phyloP scores from a whole-genome alignment of 2,329 filamentous ascomycete species.

The Sordariomycetes sp. region DNA sequence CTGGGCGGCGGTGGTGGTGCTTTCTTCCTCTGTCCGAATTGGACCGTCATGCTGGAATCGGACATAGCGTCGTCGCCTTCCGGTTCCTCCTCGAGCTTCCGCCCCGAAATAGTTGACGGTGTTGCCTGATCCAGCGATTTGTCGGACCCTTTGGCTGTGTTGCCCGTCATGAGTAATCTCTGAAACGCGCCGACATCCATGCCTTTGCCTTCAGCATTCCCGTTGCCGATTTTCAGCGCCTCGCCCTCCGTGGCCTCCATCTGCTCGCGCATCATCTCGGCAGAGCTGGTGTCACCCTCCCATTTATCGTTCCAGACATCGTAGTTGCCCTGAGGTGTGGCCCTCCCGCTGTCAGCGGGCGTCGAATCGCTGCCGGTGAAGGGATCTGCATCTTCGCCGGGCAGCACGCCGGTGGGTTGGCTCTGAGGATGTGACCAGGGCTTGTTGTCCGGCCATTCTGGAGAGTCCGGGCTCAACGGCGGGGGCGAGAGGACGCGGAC shows the following conservation, averaged over 20 bases:
- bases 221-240: constrained; percentile 20
- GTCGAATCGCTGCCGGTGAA: constrained; percentile 9
- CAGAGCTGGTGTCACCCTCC: too few relatives aligned
- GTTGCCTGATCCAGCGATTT: constrained; percentile 1
- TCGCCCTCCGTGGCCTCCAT: constrained; percentile 18
- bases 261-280: too few relatives aligned
- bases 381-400: constrained; percentile 7
- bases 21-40: constrained; percentile 32
- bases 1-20: constrained; percentile 62
- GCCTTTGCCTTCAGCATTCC: too few relatives aligned
- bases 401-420: not conserved
- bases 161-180: constrained; percentile 66
- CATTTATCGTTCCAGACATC: too few relatives aligned
- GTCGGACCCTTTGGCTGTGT: constrained; percentile 26
- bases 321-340: not conserved
- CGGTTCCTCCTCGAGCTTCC: constrained; percentile 6
- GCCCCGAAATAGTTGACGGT: not conserved
- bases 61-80: constrained; percentile 14
- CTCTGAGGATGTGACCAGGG: not conserved
- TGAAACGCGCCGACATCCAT: constrained; percentile 75
- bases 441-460: constrained; percentile 19
- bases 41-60: constrained; percentile 17
- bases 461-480: constrained; percentile 47
- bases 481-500: constrained; percentile 59
- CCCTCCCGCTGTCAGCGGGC: not conserved